Evolutionary conservation across 768 basidiomycete species (phyloP).

Genomic region (Rhizopogon vesiculosus): DNA sequence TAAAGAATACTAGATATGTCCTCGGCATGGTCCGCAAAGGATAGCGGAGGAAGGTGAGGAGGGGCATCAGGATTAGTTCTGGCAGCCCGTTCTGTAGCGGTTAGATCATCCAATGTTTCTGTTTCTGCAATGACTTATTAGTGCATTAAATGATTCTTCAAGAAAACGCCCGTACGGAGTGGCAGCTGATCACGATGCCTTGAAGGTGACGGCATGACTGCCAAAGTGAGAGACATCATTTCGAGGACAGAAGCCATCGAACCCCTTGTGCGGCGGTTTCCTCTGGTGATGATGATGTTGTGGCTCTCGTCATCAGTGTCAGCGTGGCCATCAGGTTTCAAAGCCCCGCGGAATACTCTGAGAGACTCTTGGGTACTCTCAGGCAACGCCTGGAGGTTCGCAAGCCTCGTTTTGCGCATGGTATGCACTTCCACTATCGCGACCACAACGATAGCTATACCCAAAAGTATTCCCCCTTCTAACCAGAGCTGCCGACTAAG

Average conservation of each 20-base stretch:
- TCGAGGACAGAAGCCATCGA: constrained; percentile 81
- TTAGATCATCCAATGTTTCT: constrained; percentile 77
- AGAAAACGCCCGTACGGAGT: constrained; percentile 44
- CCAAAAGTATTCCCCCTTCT: constrained; percentile 62
- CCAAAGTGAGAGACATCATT: constrained; percentile 78
- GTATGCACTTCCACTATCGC: constrained; percentile 61
- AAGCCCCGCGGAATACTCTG: constrained; percentile 44
- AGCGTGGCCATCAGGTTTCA: constrained; percentile 31
- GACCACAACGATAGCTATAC: constrained; percentile 47
- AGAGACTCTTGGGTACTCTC: constrained; percentile 56
- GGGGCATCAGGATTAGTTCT: constrained; percentile 76
- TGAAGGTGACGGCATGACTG: constrained; percentile 62
- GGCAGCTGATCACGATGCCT: constrained; percentile 58
- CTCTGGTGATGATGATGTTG: constrained; percentile 37
- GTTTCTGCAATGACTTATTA: constrained; percentile 40
- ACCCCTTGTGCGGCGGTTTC: constrained; percentile 44
- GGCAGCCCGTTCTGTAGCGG: constrained; percentile 73
- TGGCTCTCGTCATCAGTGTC: constrained; percentile 46
- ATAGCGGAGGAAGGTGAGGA: constrained; percentile 61
- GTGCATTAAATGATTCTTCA: background rate
- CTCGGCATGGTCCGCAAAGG: constrained; percentile 72
- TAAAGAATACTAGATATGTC: constrained; percentile 77
- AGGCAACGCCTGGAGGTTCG: constrained; percentile 46
- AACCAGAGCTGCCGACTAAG: constrained; percentile 66
- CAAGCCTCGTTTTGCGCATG: constrained; percentile 41